Conservation (phyloP, 805 yeast genomes). For the Metschnikowia lachancei region DNA sequence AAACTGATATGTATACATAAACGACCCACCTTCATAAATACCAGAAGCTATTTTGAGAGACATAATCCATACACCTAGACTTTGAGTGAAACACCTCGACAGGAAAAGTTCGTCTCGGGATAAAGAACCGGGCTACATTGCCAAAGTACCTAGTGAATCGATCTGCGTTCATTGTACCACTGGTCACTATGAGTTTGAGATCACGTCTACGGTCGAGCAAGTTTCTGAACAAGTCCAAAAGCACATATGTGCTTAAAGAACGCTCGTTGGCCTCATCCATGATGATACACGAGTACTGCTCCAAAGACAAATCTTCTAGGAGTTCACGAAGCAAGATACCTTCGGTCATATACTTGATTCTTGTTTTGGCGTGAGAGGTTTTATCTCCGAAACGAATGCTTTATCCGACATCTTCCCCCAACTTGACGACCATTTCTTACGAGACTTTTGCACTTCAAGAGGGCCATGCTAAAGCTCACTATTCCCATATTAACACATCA, state of each 20-base stretch:
- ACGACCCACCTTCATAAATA: no score
- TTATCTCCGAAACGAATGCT: slow-evolving; percentile 84
- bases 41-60: no score
- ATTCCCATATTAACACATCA: no score
- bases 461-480: no score
- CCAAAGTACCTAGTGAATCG: slow-evolving; percentile 78
- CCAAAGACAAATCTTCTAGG: slow-evolving; percentile 59
- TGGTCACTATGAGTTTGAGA: slow-evolving; percentile 78
- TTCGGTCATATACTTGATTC: slow-evolving; percentile 90
- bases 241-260: slow-evolving; percentile 78
- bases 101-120: slow-evolving; percentile 91
- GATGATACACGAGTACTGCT: slow-evolving; percentile 75
- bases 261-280: slow-evolving; percentile 98
- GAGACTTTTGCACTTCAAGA: no score
- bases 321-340: slow-evolving; percentile 85
- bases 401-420: slow-evolving; percentile 89
- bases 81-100: slow-evolving; percentile 71
- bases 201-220: slow-evolving; percentile 64
- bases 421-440: slow-evolving; percentile 74
- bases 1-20: no score
- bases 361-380: slow-evolving; percentile 51
- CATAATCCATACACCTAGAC: slow-evolving; percentile 69
- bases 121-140: slow-evolving; percentile 77
- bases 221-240: slow-evolving; percentile 71
- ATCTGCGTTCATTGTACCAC: slow-evolving; percentile 90